A percentile compares a stretch with the other conserved stretches of the same genome.
Conservation (phyloP, 495 filamentous ascomycete genomes). For the Acidiella bohemica region DNA sequence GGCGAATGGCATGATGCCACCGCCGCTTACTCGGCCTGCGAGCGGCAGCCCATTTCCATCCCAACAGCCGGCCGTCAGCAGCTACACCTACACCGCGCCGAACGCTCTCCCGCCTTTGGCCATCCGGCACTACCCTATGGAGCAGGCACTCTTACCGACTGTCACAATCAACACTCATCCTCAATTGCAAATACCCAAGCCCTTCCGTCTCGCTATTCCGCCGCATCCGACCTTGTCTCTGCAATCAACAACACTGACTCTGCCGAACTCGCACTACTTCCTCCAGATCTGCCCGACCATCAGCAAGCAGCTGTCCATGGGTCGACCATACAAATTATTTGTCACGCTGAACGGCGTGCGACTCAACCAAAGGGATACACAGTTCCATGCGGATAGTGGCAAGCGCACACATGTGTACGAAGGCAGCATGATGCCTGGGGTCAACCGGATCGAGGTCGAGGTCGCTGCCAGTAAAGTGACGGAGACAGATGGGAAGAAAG, state of each 20-base stretch:
- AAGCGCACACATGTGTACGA: slow-evolving; percentile 27
- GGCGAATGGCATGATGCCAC: slow-evolving; percentile 28
- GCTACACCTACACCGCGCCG: slow-evolving; percentile 13
- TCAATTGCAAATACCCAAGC: slow-evolving; percentile 36
- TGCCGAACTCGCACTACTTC: slow-evolving; percentile 48
- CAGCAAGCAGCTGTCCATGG: slow-evolving; percentile 34
- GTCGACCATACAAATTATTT: slow-evolving; percentile 50
- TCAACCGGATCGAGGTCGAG: slow-evolving; percentile 32
- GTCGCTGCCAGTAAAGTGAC: slow-evolving; percentile 22
- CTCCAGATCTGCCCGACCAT: slow-evolving; percentile 53
- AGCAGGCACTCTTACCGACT: slow-evolving; percentile 27
- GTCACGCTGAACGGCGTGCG: slow-evolving; percentile 37
- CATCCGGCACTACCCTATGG: slow-evolving; percentile 11
- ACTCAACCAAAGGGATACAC: slow-evolving; percentile 18
- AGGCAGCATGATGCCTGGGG: slow-evolving; percentile 23
- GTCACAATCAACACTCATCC: slow-evolving; percentile 50
- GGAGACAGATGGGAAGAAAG: slow-evolving; percentile 11
- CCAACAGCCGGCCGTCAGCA: slow-evolving; percentile 14
- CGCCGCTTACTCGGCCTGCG: slow-evolving; percentile 25
- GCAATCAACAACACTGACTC: slow-evolving; percentile 52
- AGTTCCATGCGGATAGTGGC: slow-evolving; percentile 6
- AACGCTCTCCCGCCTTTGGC: slow-evolving; percentile 10
- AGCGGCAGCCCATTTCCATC: slow-evolving; percentile 26
- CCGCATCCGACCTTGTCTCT: slow-evolving; percentile 48
- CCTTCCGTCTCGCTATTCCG: slow-evolving; percentile 43